Evolutionary conservation across 495 filamentous ascomycete species (phyloP).

Genomic region (Trypethelium eluteriae): DNA sequence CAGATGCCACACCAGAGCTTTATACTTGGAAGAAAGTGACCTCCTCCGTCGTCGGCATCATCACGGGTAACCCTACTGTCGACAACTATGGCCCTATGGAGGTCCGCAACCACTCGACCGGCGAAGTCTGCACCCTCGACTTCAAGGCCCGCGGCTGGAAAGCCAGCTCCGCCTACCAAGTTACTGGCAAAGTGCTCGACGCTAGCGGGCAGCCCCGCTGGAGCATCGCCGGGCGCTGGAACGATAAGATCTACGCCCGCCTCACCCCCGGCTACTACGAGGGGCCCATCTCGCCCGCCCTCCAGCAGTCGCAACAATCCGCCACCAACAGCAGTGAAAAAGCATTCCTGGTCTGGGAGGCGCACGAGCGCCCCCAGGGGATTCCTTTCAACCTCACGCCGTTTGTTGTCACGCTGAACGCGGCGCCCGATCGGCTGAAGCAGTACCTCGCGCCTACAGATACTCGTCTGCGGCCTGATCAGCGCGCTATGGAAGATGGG

Average conservation of each 20-base stretch:
- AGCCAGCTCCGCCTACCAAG: slow-evolving; percentile 77
- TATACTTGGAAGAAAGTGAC: slow-evolving; percentile 99
- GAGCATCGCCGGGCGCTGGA: slow-evolving; percentile 91
- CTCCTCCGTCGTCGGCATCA: slow-evolving; percentile 94
- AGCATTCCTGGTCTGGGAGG: slow-evolving; percentile 89
- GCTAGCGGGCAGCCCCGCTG: slow-evolving; percentile 65
- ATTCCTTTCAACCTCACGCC: slow-evolving; percentile 97
- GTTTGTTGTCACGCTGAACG: slow-evolving; percentile 90
- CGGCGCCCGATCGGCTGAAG: slow-evolving; percentile 64
- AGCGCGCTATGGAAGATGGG: slow-evolving; percentile 98
- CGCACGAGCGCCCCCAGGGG: slow-evolving; percentile 66
- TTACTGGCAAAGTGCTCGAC: slow-evolving; percentile 76
- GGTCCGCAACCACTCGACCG: slow-evolving; percentile 92
- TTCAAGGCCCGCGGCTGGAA: slow-evolving; percentile 97
- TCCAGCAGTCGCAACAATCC: slow-evolving; percentile 35
- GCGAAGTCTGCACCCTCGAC: slow-evolving; percentile 81
- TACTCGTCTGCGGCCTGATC: slow-evolving; percentile 81
- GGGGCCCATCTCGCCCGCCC: slow-evolving; percentile 52
- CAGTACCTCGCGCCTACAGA: slow-evolving; percentile 82
- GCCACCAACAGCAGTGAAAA: slow-evolving; percentile 41
- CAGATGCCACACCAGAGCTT: slow-evolving; percentile 54
- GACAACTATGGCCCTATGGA: slow-evolving; percentile 98
- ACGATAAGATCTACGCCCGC: slow-evolving; percentile 92
- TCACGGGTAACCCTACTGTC: slow-evolving; percentile 91
- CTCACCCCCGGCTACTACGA: slow-evolving; percentile 89